phyloP scores from a whole-genome alignment of 2,329 filamentous ascomycete genomes.

The Neofusicoccum parvum region DNA sequence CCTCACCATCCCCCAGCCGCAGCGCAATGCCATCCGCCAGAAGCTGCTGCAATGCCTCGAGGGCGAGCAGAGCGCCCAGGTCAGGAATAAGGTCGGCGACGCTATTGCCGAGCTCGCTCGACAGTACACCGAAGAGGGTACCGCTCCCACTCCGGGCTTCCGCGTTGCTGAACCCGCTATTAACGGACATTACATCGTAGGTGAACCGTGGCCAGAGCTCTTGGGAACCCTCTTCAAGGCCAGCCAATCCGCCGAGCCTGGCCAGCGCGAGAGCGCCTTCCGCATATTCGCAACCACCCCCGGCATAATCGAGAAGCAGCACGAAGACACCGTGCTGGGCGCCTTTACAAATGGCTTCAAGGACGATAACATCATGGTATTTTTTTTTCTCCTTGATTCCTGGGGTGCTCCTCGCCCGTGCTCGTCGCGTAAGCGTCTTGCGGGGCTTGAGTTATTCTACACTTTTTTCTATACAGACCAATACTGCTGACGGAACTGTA shows the following conservation, averaged over 20 bases:
- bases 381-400: conserved; percentile 16
- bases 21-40: conserved; percentile 76
- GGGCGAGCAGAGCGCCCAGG: conserved; percentile 69
- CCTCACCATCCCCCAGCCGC: conserved; percentile 72
- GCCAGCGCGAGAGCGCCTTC: conserved; percentile 89
- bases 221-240: conserved; percentile 83
- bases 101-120: conserved; percentile 94
- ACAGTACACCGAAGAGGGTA: conserved; percentile 91
- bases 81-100: conserved; percentile 95
- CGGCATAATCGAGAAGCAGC: conserved; percentile 92
- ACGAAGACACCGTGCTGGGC: conserved; percentile 83
- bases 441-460: neutral
- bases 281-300: conserved; percentile 94
- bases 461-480: conserved; percentile 8
- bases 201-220: conserved; percentile 86
- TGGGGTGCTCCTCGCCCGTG: neutral
- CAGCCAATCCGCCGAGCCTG: conserved; percentile 80
- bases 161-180: conserved; percentile 17
- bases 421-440: neutral
- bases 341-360: conserved; percentile 93
- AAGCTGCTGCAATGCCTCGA: conserved; percentile 80
- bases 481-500: neutral
- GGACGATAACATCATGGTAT: conserved; percentile 78
- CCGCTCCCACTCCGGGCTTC: conserved; percentile 36
- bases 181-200: conserved; percentile 48